phyloP scores from a whole-genome alignment of 257 asterid genomes.

The Penstemon eatonii region DNA sequence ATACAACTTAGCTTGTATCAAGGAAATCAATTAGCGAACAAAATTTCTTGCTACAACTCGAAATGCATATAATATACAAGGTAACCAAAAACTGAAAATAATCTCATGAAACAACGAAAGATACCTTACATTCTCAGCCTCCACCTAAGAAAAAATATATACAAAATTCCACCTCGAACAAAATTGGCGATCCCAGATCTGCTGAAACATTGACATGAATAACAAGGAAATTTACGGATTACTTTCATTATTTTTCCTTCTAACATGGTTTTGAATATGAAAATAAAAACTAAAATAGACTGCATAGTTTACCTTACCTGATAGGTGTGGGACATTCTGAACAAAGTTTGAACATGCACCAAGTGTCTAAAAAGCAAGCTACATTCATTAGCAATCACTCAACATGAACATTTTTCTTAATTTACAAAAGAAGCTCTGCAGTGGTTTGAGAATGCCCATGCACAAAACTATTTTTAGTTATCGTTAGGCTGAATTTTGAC shows the following conservation, averaged over 20 bases:
- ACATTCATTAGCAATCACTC: conserved; percentile 16
- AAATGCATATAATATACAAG: conserved; percentile 28
- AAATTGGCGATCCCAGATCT: conserved; percentile 30
- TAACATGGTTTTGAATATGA: not conserved
- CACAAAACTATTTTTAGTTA: not conserved
- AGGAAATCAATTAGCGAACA: not conserved
- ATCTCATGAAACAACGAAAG: conserved; percentile 13
- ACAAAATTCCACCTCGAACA: conserved; percentile 31
- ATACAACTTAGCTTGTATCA: not conserved
- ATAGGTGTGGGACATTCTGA: not conserved
- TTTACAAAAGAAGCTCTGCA: conserved; percentile 4
- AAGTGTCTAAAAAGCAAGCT: conserved; percentile 1
- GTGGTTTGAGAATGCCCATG: conserved; percentile 6
- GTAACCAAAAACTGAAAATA: conserved; percentile 5
- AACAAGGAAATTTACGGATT: conserved; percentile 6
- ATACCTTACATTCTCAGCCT: conserved; percentile 26
- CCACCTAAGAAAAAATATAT: conserved; percentile 31
- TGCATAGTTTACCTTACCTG: conserved; percentile 17
- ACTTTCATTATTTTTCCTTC: not conserved
- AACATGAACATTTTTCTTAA: not conserved
- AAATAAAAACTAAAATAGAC: not conserved
- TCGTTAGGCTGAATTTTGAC: not conserved
- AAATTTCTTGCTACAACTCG: not conserved
- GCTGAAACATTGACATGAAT: conserved; percentile 25
- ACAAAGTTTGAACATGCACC: conserved; percentile 8